A percentile compares a stretch with the other conserved stretches of the same genome.
phyloP scores from a whole-genome alignment of 352 stramenopile species.

The Elongisporangium undulatum region DNA sequence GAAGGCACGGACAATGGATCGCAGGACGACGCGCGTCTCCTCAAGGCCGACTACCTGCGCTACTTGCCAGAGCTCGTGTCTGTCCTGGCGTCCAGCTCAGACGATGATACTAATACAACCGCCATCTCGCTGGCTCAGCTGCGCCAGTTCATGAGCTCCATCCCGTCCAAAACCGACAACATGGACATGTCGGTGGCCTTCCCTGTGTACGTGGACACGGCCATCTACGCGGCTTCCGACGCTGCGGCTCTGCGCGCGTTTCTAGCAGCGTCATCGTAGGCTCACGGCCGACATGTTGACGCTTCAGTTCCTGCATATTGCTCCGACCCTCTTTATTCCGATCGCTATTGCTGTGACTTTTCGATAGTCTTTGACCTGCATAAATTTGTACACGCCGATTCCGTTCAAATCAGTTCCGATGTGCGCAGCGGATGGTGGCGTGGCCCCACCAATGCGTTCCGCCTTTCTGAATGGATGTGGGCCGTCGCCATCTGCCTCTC shows the following conservation, averaged over 20 bases:
- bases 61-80: slow-evolving; percentile 36
- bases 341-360: not conserved
- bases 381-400: not conserved
- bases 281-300: not conserved
- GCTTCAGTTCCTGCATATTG: not conserved
- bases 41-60: slow-evolving; percentile 19
- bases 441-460: slow-evolving; percentile 10
- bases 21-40: not conserved
- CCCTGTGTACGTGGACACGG: slow-evolving; percentile 47
- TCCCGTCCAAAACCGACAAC: slow-evolving; percentile 52
- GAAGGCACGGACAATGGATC: slow-evolving; percentile 27
- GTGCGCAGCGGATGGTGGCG: too few relatives aligned
- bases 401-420: not conserved
- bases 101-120: slow-evolving; percentile 11
- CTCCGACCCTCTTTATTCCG: not conserved
- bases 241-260: slow-evolving; percentile 22
- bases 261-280: slow-evolving; percentile 6
- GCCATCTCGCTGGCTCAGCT: slow-evolving; percentile 29
- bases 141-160: slow-evolving; percentile 45
- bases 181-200: slow-evolving; percentile 47
- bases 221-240: slow-evolving; percentile 37
- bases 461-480: slow-evolving; percentile 2
- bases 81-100: not conserved
- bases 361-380: not conserved
- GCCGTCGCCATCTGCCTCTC: not conserved